These are phyloP conservation scores for Thalia dealbata DNA, from an alignment of 176 grass and related monocot species.

Conservation along the genomic window DNA sequence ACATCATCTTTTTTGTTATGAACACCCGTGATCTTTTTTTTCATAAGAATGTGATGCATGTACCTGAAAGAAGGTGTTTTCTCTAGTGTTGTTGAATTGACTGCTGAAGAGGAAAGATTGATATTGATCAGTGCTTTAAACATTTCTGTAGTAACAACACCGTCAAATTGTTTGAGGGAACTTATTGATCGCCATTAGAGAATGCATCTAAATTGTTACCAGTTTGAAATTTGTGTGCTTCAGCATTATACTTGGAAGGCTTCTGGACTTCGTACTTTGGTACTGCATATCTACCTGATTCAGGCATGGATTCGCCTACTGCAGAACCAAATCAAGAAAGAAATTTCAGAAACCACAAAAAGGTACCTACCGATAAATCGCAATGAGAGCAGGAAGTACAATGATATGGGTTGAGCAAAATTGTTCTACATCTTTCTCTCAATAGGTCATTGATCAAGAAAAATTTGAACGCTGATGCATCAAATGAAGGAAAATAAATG, in stretches of 20 bases:
- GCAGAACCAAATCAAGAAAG: not conserved
- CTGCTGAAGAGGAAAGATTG: slow-evolving; percentile 13
- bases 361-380: slow-evolving; percentile 1
- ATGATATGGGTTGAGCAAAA: not conserved
- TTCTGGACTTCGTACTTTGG: slow-evolving; percentile 43
- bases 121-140: slow-evolving; percentile 2
- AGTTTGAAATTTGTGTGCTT: slow-evolving; percentile 31
- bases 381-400: not conserved
- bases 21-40: not conserved
- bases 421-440: not conserved
- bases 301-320: slow-evolving; percentile 48
- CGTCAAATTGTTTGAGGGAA: not conserved
- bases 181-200: not conserved
- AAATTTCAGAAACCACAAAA: not conserved
- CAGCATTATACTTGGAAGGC: slow-evolving; percentile 14
- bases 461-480: not conserved
- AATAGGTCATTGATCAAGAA: not conserved
- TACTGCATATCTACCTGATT: slow-evolving; percentile 29
- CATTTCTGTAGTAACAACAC: not conserved
- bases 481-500: not conserved
- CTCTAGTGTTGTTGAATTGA: slow-evolving; percentile 33
- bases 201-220: not conserved
- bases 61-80: slow-evolving; percentile 71
- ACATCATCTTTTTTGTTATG: slow-evolving; percentile 1
- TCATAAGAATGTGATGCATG: not conserved